Base-by-base conservation (phyloP, 2,329 filamentous ascomycete species). In the Cladosporium austrohemisphaericum region DNA sequence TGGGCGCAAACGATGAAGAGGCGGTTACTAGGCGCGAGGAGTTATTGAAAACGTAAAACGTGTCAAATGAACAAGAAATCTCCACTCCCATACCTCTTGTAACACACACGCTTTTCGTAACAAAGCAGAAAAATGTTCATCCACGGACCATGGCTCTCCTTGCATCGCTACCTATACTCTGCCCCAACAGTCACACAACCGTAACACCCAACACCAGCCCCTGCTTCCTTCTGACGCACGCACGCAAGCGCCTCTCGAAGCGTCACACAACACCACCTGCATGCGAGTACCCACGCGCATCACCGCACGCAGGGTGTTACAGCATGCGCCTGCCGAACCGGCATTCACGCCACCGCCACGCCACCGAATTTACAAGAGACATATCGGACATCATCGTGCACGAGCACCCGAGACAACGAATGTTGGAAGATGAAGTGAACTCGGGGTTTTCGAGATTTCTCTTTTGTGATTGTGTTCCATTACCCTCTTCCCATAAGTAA, bases 211-310 rank as follows among this genome's bases (percentile, higher is more conserved):
- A 14, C 36, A 40, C 22, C 10, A 40, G 26, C 36, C 36, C 36
- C 36, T 40, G 36, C 36, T 40, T 40, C 36, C 36, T n/a, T n/a
- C n/a, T n/a, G n/a, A n/a, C 36, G 28, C 37, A 23, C 32, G 37
- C 31, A 35, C 31, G 29, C 29, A 35, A 31, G 41, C 41, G 41
- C 41, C 41, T 36, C 31, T 45, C 41, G 41, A 45, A 45, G 41
- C 41, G 41, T 45, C 16, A 31, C 41, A 45, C 41, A 23, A 22
- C 41, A 25, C 13, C 29, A 5, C 22, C 25, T 11, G 20, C 19
- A 32, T 19, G 29, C 36, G 16, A 14, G 36, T 23, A 40, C 16
- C 32, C n/a, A 35, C 16, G 16, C 32, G 32, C n/a, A 14, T 13
- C 11, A 7, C 32, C 25, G 36, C 13, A 23, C 9, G 20, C 20